Evolutionary conservation across 441 rosid genomes (phyloP).

Genomic region (Mallotus repandus): DNA sequence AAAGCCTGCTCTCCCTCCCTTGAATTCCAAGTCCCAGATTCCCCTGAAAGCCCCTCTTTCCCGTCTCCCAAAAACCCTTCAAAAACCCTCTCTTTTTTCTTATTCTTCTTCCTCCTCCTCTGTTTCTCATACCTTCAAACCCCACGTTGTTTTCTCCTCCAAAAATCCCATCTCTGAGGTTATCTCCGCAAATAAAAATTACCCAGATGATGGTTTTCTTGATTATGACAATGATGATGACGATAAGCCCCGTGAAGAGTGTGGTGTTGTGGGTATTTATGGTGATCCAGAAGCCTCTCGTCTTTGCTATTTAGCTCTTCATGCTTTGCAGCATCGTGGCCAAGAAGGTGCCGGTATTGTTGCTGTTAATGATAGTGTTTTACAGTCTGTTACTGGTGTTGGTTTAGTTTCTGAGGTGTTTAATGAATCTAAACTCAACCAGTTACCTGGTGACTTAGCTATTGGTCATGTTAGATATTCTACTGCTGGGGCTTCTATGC

Average conservation of each 20-base stretch:
- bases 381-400: conserved; percentile 88
- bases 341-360: conserved; percentile 99
- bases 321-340: conserved; percentile 87
- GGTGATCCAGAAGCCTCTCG: conserved; percentile 93
- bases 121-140: conserved; percentile 14
- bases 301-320: conserved; percentile 84
- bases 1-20: conserved; percentile 20
- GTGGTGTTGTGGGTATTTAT: conserved; percentile 90
- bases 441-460: conserved; percentile 73
- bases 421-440: conserved; percentile 68
- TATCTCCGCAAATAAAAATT: conserved; percentile 15
- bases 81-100: conserved; percentile 35
- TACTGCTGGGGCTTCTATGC: conserved; percentile 82
- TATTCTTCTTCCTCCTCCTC: conserved; percentile 3
- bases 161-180: conserved; percentile 37
- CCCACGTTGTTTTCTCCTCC: conserved; percentile 21
- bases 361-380: conserved; percentile 59
- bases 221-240: conserved; percentile 29
- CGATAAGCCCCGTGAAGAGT: conserved; percentile 93
- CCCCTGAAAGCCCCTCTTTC: conserved; percentile 24
- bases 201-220: conserved; percentile 24
- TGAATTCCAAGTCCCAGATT: conserved; percentile 22
- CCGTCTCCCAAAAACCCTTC: conserved; percentile 33
- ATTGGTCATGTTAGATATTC: conserved; percentile 91
- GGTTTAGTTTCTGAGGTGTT: conserved; percentile 92